Conservation (phyloP, 495 filamentous ascomycete species). For the Penicillium fimorum region DNA sequence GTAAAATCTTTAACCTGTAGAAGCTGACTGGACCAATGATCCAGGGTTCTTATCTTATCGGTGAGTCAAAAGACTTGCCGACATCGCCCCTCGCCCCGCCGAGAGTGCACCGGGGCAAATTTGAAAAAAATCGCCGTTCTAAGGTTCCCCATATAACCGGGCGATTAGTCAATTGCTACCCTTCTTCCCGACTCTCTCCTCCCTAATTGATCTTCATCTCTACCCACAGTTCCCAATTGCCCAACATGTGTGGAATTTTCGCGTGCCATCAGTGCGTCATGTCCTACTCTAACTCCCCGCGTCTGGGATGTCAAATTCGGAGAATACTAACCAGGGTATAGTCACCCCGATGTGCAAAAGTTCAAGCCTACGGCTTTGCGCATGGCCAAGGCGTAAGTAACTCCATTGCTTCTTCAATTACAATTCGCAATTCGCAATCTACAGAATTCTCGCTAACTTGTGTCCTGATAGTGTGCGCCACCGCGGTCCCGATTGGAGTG, state of each 20-base stretch:
- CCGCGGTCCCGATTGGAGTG: conserved; percentile 98
- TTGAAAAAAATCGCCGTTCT: conserved; percentile 33
- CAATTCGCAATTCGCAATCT: conserved; percentile 34
- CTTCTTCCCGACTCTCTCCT: conserved; percentile 10
- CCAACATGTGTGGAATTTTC: conserved; percentile 78
- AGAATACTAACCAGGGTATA: conserved; percentile 37
- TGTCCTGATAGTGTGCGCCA: conserved; percentile 71
- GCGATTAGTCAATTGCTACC: conserved; percentile 24
- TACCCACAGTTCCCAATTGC: conserved; percentile 26
- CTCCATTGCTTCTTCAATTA: conserved; percentile 15
- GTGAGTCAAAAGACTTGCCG: conserved; percentile 43
- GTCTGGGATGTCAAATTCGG: conserved; percentile 2
- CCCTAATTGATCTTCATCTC: conserved; percentile 16
- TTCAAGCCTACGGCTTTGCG: conserved; percentile 97
- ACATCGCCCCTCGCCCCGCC: conserved; percentile 46
- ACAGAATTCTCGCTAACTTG: conserved; percentile 29
- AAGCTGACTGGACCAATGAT: not conserved
- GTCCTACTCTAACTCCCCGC: conserved; percentile 15
- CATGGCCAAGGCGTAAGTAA: conserved; percentile 87
- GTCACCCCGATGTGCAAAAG: conserved; percentile 91
- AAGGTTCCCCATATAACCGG: conserved; percentile 16
- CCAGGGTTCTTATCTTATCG: conserved; percentile 45
- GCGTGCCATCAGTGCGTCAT: conserved; percentile 80
- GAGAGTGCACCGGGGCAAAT: conserved; percentile 13
- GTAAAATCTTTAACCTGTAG: not conserved